These are phyloP conservation scores for Periglandula ipomoeae DNA, from an alignment of 2,329 filamentous ascomycete species.

Conservation along the genomic window DNA sequence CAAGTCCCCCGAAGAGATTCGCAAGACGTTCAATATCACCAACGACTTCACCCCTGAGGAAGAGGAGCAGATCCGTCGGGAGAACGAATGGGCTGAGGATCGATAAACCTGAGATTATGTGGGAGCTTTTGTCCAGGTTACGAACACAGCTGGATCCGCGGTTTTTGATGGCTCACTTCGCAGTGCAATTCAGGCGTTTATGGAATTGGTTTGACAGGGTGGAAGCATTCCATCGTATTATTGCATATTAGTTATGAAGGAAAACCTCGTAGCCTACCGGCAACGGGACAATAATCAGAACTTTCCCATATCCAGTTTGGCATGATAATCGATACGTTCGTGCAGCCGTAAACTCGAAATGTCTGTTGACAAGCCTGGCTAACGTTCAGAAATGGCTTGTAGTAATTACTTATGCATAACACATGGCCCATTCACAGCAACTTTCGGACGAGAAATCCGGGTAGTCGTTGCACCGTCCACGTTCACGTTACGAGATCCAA, in stretches of 20 bases:
- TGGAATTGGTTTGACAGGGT: conserved; percentile 9
- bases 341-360: too few relatives aligned
- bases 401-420: too few relatives aligned
- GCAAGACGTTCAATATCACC: conserved; percentile 99
- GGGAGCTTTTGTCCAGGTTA: neutral
- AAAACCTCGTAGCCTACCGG: neutral
- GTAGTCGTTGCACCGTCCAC: too few relatives aligned
- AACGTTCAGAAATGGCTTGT: too few relatives aligned
- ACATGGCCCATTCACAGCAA: too few relatives aligned
- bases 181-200: conserved; percentile 13
- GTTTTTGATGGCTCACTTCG: neutral
- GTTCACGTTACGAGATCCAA: too few relatives aligned
- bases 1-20: conserved; percentile 97
- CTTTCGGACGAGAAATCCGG: too few relatives aligned
- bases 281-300: neutral
- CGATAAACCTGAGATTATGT: conserved; percentile 37
- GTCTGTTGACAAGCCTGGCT: too few relatives aligned
- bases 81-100: conserved; percentile 89
- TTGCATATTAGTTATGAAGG: neutral
- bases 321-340: too few relatives aligned
- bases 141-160: neutral
- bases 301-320: neutral
- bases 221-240: conserved; percentile 8
- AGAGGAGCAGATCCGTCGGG: conserved; percentile 90
- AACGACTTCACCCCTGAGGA: conserved; percentile 99